Base-by-base conservation (phyloP, 129 eudicot genomes). In the Flaveria sonorensis region DNA sequence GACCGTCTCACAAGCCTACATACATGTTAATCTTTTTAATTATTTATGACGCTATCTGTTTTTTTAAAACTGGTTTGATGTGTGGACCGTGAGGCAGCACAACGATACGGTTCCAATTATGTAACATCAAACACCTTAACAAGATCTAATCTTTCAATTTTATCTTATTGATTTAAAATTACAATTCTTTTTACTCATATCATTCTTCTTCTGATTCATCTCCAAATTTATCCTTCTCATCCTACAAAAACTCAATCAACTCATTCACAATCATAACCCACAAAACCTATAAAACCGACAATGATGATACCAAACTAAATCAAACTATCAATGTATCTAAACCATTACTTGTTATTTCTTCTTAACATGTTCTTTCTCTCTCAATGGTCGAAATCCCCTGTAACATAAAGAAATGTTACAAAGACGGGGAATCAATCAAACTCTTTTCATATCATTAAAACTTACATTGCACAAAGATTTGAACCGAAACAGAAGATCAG, bases 391-490 rank as follows among this genome's bases (percentile, higher is more conserved):
- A n/a, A 6, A 78, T 78, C 47, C 71, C 69, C 82, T 78, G 13
- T 20, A 55, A 43, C 30, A 46, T 15, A 71, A 69, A 30, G 39
- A 3, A 40, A 23, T 24, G 9, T 40, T 0, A 40, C 9, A 24
- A 24, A 24, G 1, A 77, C 1, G 9, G 23, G 14, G 12, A 43
- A 68, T 57, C 61, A 56, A 77, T 42, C 3, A 45, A 46, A 39
- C 7, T 11, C 16, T 1, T n/a, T 45, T 55, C 68, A 1, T 53
- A 56, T 11, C 2, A 55, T 56, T 14, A 9, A 11, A 1, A 45
- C 70, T 56, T 57, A 78, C 82, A 7, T 70, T 69, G 48, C 76
- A 70, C 45, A 78, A 69, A n/a, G 70, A 78, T 78, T 73, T 69
- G 28, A 78, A 78, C 11, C 62, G 76, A 78, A 78, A 78, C 69